Evolutionary conservation across 208 protist genomes (phyloP), one percentile per base, ranked within the genome.

Genomic region (Leishmania gerbilli): DNA sequence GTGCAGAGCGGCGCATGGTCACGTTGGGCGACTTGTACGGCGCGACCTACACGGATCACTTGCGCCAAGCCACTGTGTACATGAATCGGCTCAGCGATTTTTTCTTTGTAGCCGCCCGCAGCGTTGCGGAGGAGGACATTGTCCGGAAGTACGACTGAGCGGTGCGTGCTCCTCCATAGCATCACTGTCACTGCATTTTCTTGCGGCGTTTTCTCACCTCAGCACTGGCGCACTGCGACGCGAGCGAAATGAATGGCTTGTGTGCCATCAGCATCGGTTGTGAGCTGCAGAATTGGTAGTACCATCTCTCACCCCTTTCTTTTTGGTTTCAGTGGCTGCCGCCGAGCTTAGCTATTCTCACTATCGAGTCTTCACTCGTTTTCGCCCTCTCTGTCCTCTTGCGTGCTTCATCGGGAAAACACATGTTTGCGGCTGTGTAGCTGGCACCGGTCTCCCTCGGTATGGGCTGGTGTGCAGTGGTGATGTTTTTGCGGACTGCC

Each of bases 1-100:
- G 91, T 42, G 85, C 89, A 2, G 92, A 96, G 81, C 90, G 92
- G 42, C 60, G 71, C 55, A 84, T 96, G 71, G 81, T 91, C 47
- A 71, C 82, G 77, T 76, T 95, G 19, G 79, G 89, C 5, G 83
- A 87, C 40, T 34, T 76, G 37, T 83, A 87, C 78, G 76, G 75
- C 34, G 79, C 68, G 64, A 58, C 72, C 40, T 90, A 92, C 80
- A 84, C 60, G 24, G 85, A 86, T 74, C 82, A 88, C 68, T 71
- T 91, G 34, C 74, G 83, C 17, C 74, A 89, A 64, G 86, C 84
- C 37, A 82, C 76, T 24, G 86, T 88, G 24, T 97, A 88, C 82
- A 80, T 95, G 58, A 96, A 96, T 77, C 85, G 93, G 45, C 84
- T 96, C 19, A 89, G 80, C 80, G 92, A 97, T 65, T 96, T 90